Conservation (phyloP, 148 eudicot species). For the Spergularia bocconei region DNA sequence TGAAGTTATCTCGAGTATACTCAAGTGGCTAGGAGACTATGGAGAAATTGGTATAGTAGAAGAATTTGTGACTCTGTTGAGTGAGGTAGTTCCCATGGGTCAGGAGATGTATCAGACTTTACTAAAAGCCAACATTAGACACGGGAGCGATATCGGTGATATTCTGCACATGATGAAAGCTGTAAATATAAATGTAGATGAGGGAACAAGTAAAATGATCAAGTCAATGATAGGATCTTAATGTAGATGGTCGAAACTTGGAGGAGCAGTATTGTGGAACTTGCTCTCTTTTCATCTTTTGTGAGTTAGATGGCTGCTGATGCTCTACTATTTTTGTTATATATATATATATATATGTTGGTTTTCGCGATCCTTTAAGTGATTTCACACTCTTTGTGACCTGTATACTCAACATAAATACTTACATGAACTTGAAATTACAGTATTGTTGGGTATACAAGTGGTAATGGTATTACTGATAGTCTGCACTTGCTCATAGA, state of each 20-base stretch:
- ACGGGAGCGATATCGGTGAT: conserved; percentile 24
- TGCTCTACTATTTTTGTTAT: too few relatives aligned
- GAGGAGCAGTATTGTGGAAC: too few relatives aligned
- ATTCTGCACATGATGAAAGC: conserved; percentile 35
- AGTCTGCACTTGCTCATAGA: not conserved
- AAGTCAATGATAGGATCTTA: not conserved
- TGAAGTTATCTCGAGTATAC: conserved; percentile 21
- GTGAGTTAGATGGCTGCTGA: too few relatives aligned
- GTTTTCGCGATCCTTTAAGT: too few relatives aligned
- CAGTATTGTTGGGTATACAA: too few relatives aligned
- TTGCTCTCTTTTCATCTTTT: too few relatives aligned
- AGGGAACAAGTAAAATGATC: conserved; percentile 25
- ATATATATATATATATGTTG: too few relatives aligned
- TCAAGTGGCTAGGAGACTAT: conserved; percentile 44
- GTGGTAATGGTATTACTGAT: too few relatives aligned
- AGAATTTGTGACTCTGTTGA: conserved; percentile 35
- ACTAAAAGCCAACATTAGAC: conserved; percentile 26
- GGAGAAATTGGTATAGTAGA: conserved; percentile 38
- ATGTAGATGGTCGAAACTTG: not conserved
- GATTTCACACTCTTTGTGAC: too few relatives aligned
- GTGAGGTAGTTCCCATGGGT: conserved; percentile 21
- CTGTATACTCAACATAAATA: too few relatives aligned
- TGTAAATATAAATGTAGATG: conserved; percentile 31
- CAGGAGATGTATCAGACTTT: conserved; percentile 27
- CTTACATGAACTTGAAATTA: too few relatives aligned